Evolutionary conservation across 495 filamentous ascomycete species (phyloP), one percentile per base, ranked within the genome.

Genomic region (Hypomontagnella submonticulosa): DNA sequence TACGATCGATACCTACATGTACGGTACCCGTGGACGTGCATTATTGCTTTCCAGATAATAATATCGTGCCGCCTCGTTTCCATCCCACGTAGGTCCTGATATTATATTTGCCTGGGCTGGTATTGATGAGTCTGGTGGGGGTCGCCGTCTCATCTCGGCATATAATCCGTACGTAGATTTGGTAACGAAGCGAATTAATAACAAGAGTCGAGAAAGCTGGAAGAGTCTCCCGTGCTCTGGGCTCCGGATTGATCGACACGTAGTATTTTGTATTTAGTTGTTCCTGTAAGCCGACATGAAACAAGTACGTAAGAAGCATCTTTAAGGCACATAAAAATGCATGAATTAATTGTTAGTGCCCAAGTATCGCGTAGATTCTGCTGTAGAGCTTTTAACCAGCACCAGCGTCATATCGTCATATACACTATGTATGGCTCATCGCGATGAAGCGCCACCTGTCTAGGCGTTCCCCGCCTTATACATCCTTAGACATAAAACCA

Each of bases 81-180:
- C 16, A 55, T 49, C 64, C 58, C 58, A 38, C 58, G 57, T 32
- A 58, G 19, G 41, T 59, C 42, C 41, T 57, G 38, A 43, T 62
- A 42, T 41, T 57, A 55, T 6, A 13, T 57, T 47, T 47, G n/a
- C 48, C 36, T 59, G 36, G 36, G 54, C 40, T 49, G 18, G 56
- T 53, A 60, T 59, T 43, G 54, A 68, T 52, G 56, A 69, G 37
- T 55, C 34, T 59, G 27, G 52, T 60, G 56, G 67, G 67, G 67
- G 57, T 57, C 40, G 56, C 52, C 67, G 57, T 70, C 48, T 70
- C 60, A 66, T 69, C 66, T 69, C 66, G 61, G 61, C 57, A 65
- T 23, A 44, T 68, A n/a, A 1, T 54, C 41, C 41, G 5, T 59
- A 11, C 6, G 3, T 13, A 59, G 63, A 58, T 16, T 53, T 63